Base-by-base conservation (phyloP, 192 early-diverging fungal genomes). In the Linnemannia zychae region DNA sequence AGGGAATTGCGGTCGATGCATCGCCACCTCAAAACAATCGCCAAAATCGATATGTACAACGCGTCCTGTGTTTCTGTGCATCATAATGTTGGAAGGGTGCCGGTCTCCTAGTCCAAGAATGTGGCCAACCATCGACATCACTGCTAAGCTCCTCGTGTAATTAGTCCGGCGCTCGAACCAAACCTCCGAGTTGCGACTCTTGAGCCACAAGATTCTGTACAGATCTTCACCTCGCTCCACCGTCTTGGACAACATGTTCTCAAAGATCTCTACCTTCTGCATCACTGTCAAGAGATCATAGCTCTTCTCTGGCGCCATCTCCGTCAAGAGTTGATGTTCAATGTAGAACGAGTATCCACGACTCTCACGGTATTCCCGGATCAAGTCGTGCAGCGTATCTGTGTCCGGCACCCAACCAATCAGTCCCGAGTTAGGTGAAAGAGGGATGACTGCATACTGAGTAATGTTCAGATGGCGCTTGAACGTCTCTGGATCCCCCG, bases 71-170 rank as follows among this genome's bases (percentile, higher is more conserved):
- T 91, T 91, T 22, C 93, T 78, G 63, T 99, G 93, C 49, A 99
- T 84, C 97, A 99, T 97, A 28, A 99, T 90, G 82, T 99, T 99
- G 46, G 96, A 97, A 16, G 97, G 98, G 84, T 99, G 98, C 4
- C 98, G 88, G 90, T 99, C 98, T 3, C 98, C 98, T 34, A 99
- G 87, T 28, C 98, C 98, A 22, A 99, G 91, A 12, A 99, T 96
- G 90, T 99, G 99, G 24, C 98, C 98, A 3, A 96, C 97, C 95
- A 99, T 99, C 15, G 98, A 99, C 97, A 98, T 99, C 5, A 97
- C 94, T 7, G 97, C 98, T 71, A 99, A 90, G 17, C 96, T 97
- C 60, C 98, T 88, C 2, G 98, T 99, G 79, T 97, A 99, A 72
- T 95, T 99, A 20, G 97, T 99, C 38, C 98, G 88, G 36, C 96